Percentiles rank a stretch among this genome's conserved stretches.
Evolutionary conservation across 768 basidiomycete genomes (phyloP).

Genomic region (Pulveroboletus sp.): DNA sequence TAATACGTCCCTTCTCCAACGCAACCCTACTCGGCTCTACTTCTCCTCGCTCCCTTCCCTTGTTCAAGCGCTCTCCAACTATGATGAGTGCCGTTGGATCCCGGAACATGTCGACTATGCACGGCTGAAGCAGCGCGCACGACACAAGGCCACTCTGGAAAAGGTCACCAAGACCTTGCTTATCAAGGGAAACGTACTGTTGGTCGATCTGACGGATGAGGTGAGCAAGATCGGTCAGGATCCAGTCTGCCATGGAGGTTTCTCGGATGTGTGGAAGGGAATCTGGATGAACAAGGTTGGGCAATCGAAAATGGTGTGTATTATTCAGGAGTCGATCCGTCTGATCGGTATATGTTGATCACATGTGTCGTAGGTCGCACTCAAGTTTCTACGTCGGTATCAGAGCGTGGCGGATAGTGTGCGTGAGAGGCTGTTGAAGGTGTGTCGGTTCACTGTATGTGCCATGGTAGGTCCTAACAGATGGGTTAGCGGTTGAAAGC

Average conservation of each 20-base stretch:
- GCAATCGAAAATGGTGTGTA: conserved; percentile 24
- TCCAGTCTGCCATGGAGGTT: conserved; percentile 51
- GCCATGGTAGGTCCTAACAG: neutral
- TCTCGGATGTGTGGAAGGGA: conserved; percentile 62
- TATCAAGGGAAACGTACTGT: conserved; percentile 44
- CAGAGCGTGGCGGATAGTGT: conserved; percentile 48
- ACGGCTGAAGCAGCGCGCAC: conserved; percentile 51
- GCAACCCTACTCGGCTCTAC: conserved; percentile 45
- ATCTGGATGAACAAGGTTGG: conserved; percentile 47
- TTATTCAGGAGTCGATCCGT: neutral
- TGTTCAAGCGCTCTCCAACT: conserved; percentile 49
- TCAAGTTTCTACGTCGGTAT: conserved; percentile 50
- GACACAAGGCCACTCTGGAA: conserved; percentile 53
- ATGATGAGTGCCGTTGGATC: conserved; percentile 56
- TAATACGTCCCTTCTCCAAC: conserved; percentile 55
- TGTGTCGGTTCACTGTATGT: conserved; percentile 14
- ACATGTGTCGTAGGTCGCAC: conserved; percentile 41
- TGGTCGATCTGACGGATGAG: conserved; percentile 56
- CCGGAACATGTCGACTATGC: conserved; percentile 52
- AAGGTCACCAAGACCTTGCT: conserved; percentile 52
- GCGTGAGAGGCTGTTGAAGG: conserved; percentile 51
- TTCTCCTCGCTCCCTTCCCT: conserved; percentile 53
- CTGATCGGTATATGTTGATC: neutral
- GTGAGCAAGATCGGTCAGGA: conserved; percentile 44
- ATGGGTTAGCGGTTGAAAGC: conserved; percentile 48